phyloP scores from a whole-genome alignment of 441 rosid species.

The Flueggea neowawraea region DNA sequence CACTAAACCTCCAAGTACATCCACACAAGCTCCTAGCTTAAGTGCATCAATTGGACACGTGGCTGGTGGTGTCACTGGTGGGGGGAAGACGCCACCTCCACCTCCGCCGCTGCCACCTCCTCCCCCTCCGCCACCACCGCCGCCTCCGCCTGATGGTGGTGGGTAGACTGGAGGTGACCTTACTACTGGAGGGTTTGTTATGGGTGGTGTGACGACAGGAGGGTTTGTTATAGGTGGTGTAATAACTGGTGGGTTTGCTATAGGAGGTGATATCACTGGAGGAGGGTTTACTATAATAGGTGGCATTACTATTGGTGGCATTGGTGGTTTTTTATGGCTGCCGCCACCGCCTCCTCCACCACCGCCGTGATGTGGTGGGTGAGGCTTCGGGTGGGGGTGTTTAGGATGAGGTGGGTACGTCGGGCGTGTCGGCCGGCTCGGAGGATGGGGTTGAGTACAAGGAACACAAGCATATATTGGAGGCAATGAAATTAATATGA shows the following conservation, averaged over 20 bases:
- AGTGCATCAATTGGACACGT: constrained; percentile 59
- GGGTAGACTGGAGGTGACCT: constrained; percentile 29
- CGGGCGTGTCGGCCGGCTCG: constrained; percentile 12
- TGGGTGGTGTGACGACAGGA: constrained; percentile 33
- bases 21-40: constrained; percentile 68
- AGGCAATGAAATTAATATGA: constrained; percentile 52
- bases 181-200: constrained; percentile 25
- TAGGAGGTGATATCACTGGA: constrained; percentile 44
- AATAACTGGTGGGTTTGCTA: constrained; percentile 16
- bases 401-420: constrained; percentile 32
- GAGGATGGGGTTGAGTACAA: constrained; percentile 43
- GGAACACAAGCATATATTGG: constrained; percentile 64
- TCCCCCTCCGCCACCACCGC: constrained; percentile 36
- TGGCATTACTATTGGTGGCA: constrained; percentile 28
- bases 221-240: constrained; percentile 32
- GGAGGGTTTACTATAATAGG: constrained; percentile 37
- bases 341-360: constrained; percentile 4
- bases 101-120: constrained; percentile 25
- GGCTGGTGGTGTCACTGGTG: constrained; percentile 20
- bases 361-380: constrained; percentile 54
- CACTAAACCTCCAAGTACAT: constrained; percentile 45
- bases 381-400: constrained; percentile 33
- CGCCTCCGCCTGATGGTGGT: constrained; percentile 20
- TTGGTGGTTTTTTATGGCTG: constrained; percentile 23
- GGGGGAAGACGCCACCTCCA: constrained; percentile 21